phyloP scores from a whole-genome alignment of 2,329 filamentous ascomycete genomes.

The Botrytis hyacinthi region DNA sequence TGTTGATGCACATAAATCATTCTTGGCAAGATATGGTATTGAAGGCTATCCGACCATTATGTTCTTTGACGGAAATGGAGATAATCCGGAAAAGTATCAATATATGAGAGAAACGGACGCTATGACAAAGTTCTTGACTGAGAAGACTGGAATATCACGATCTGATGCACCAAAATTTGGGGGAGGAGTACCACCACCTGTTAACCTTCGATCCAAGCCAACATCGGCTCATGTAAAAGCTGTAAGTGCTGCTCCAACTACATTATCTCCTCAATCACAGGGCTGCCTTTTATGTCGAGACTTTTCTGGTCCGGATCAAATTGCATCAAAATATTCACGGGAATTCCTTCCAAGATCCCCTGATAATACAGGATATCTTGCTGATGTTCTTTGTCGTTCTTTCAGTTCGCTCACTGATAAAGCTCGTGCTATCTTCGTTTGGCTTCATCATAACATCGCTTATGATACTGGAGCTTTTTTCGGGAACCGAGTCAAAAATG shows the following conservation, averaged over 20 bases:
- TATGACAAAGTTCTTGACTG: constrained; percentile 32
- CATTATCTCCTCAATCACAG: constrained; percentile 30
- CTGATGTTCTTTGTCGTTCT: constrained; percentile 71
- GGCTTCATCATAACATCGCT: constrained; percentile 89
- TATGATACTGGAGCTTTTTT: constrained; percentile 85
- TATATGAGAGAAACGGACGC: constrained; percentile 25
- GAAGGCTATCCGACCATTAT: constrained; percentile 85
- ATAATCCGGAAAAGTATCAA: constrained; percentile 29
- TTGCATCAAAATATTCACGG: constrained; percentile 75
- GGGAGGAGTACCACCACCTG: constrained; percentile 33
- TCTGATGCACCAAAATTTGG: constrained; percentile 28
- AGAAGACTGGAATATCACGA: constrained; percentile 31
- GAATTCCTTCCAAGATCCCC: constrained; percentile 61
- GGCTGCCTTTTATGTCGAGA: constrained; percentile 82
- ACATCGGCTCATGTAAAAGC: constrained; percentile 50
- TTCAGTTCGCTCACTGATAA: constrained; percentile 87
- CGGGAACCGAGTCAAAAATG: constrained; percentile 61
- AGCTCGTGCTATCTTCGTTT: constrained; percentile 87
- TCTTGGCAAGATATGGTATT: constrained; percentile 64
- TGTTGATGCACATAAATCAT: constrained; percentile 76
- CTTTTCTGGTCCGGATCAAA: constrained; percentile 75
- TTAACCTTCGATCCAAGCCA: constrained; percentile 36
- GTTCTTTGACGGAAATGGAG: constrained; percentile 61
- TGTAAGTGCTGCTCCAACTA: constrained; percentile 32
- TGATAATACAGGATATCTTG: constrained; percentile 70